A percentile compares a stretch with the other conserved stretches of the same genome.
Evolutionary conservation across 306 rosid species (phyloP).

Genomic region (Gastrolobium villosum): DNA sequence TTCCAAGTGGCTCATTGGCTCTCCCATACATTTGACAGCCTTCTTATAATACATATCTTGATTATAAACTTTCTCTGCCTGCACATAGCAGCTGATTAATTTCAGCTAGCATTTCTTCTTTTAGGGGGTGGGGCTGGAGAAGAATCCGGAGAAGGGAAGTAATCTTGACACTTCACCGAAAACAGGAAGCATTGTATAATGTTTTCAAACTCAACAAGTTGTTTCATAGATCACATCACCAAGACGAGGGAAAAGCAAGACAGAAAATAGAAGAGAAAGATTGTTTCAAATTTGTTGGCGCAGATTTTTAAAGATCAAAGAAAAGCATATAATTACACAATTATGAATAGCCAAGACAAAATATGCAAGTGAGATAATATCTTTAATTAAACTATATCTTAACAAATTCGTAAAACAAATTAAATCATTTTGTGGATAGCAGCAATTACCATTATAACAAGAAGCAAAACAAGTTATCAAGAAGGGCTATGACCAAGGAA

Average conservation of each 20-base stretch:
- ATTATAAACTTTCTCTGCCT: conserved; percentile 96
- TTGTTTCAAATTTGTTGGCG: neutral
- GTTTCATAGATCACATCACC: conserved; percentile 6
- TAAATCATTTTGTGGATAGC: neutral
- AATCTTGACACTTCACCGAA: conserved; percentile 20
- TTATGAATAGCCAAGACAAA: neutral
- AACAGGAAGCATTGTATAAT: conserved; percentile 18
- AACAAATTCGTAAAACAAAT: neutral
- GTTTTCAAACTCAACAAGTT: conserved; percentile 31
- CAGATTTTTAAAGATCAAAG: neutral
- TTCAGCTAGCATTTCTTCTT: neutral
- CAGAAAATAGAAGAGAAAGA: neutral
- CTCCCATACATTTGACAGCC: conserved; percentile 87
- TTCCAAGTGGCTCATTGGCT: conserved; percentile 97
- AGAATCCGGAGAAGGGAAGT: neutral
- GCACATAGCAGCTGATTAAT: conserved; percentile 46
- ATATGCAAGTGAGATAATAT: neutral
- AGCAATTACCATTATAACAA: conserved; percentile 3
- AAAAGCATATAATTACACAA: neutral
- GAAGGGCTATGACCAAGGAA: neutral
- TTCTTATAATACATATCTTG: conserved; percentile 91
- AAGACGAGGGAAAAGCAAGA: neutral
- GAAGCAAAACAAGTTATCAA: neutral
- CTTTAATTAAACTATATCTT: conserved; percentile 4
- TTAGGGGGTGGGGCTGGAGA: conserved; percentile 22